Base-by-base conservation (phyloP, 441 rosid species). In the Adansonia gregorii region DNA sequence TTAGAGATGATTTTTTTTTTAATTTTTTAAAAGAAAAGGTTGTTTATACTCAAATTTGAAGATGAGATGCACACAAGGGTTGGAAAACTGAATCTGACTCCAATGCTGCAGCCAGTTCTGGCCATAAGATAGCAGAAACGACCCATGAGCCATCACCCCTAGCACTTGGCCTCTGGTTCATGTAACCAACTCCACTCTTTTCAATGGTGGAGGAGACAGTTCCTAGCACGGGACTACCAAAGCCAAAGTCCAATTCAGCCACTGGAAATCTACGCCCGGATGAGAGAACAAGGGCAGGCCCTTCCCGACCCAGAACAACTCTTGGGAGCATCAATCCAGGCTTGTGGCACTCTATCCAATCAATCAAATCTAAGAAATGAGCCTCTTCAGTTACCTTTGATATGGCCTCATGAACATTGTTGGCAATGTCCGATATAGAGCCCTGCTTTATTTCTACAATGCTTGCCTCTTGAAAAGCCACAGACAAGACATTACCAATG, bases 161-260 rank as follows among this genome's bases (percentile, higher is more conserved):
- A 56, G 89, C 97, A 64, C 97, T 94, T n/a, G 86, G 87, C 84
- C 97, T 89, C 77, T 90, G 97, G 82, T 93, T 93, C 77, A 94
- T 85, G 87, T 91, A 92, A 15, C 90, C 88, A 17, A 92, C 94
- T 67, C 93, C 98, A 1, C 88, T 85, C 69, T 84, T 93, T 78
- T 92, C 90, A 56, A 92, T 74, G 3, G 90, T 88, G 17, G 94
- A 85, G 77, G 87, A 85, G 22, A 87, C 89, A 0, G 94, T 89
- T 39, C 94, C 97, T 7, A 94, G 81, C 31, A 87, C 80, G 0
- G 95, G 97, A 66, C 86, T 82, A n/a, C 97, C 97, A 69, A 90
- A 93, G 14, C 97, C 94, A 15, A 90, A 94, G 77, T 94, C 93
- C 80, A 94, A 65, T 65, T 94, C 93, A 27, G 91, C 84, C 11